phyloP scores from a whole-genome alignment of 257 asterid species.

The Solanum medicagineum region DNA sequence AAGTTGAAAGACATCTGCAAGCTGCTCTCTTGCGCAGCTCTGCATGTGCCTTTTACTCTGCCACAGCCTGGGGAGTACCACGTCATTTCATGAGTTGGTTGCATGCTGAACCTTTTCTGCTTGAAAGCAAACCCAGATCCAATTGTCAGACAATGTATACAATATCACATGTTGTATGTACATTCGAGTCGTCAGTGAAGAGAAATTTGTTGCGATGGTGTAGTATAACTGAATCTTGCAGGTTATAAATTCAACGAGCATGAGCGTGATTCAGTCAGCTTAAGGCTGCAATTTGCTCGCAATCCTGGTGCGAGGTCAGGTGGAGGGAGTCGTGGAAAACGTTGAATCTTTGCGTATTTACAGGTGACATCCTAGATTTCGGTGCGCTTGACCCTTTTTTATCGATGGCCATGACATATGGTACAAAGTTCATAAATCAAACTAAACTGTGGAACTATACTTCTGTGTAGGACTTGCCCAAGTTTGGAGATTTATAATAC shows the following conservation, averaged over 20 bases:
- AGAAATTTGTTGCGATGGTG: not conserved
- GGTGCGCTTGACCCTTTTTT: conserved; percentile 17
- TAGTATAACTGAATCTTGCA: conserved; percentile 49
- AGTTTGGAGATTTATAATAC: conserved; percentile 4
- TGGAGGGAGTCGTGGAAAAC: conserved; percentile 47
- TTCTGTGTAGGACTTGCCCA: conserved; percentile 42
- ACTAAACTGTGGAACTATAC: conserved; percentile 27
- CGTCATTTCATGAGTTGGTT: not conserved
- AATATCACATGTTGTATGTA: not conserved
- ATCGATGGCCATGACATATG: conserved; percentile 21
- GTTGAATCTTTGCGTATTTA: conserved; percentile 20
- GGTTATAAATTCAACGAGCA: conserved; percentile 56
- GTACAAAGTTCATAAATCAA: conserved; percentile 1
- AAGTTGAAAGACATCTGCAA: not conserved
- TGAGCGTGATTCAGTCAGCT: conserved; percentile 36
- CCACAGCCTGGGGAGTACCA: not conserved
- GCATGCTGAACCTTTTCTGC: not conserved
- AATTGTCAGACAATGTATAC: not conserved
- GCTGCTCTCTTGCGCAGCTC: not conserved
- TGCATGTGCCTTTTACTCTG: not conserved
- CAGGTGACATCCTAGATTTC: conserved; percentile 42
- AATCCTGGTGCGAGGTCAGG: conserved; percentile 61
- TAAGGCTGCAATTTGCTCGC: conserved; percentile 57
- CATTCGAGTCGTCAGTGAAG: not conserved
- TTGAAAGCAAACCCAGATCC: not conserved